Conservation (phyloP, 2,329 filamentous ascomycete species). For the Neoscytalidium dimidiatum region DNA sequence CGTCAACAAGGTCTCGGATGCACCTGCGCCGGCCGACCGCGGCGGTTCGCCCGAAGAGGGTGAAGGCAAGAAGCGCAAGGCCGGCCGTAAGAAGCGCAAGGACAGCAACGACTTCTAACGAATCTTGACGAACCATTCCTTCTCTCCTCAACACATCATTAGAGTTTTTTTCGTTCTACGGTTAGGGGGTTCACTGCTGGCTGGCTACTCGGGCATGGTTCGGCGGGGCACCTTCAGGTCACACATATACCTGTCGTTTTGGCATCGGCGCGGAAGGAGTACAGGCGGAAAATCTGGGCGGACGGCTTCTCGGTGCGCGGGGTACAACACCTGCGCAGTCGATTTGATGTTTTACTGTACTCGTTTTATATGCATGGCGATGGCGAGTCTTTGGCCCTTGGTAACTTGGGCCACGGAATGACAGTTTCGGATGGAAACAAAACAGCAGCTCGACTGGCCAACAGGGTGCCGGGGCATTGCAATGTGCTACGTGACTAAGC, state of each 20-base stretch:
- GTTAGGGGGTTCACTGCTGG: neutral
- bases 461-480: constrained; percentile 13
- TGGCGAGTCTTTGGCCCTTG: neutral
- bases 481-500: constrained; percentile 12
- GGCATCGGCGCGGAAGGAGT: constrained; percentile 8
- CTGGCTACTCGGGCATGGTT: constrained; percentile 4
- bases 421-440: neutral
- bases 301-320: neutral
- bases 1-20: constrained; percentile 77
- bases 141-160: neutral
- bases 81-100: constrained; percentile 40
- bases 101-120: constrained; percentile 38
- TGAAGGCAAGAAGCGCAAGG: constrained; percentile 49
- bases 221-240: constrained; percentile 1
- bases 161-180: constrained; percentile 1
- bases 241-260: constrained; percentile 1
- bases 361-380: constrained; percentile 4
- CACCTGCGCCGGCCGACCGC: constrained; percentile 48
- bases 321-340: neutral
- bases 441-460: constrained; percentile 2
- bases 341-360: neutral
- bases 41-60: constrained; percentile 48
- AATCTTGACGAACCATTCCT: neutral
- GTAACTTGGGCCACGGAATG: neutral
- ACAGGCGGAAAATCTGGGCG: constrained; percentile 11